Base-by-base conservation (phyloP, 2,329 filamentous ascomycete genomes). In the Alternaria sp. region DNA sequence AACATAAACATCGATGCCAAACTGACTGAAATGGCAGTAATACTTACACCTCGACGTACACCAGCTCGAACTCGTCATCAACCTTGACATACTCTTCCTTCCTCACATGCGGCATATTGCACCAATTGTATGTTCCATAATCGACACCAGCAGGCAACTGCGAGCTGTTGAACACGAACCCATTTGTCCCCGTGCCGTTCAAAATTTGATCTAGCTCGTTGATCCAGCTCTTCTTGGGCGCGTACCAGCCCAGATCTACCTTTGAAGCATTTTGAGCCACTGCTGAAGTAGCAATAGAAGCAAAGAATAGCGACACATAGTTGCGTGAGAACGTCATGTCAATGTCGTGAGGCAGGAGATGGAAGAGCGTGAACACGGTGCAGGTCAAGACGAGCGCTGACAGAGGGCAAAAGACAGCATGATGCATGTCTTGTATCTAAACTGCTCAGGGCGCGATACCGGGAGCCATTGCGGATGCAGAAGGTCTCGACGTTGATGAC, bases 81-180 rank as follows among this genome's bases (percentile, higher is more conserved):
- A 84, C 80, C 60, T 77, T 82, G 13, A 82, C 75, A 71, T 95
- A 95, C 69, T 91, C 89, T 13, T 77, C 76, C 23, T 75, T 78
- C 31, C 90, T 84, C n/a, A 91, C 89, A 78, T 94, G 92, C 0
- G 92, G 91, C 90, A 95, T 95, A 71, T 95, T 93, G 77, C 91
- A 95, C 83, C 83, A 94, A 75, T 94, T 92, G 77, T 93, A 93
- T 1, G 79, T 82, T 5, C 86, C 86, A 76, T 90, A 89, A 36
- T 80, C 66, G 0, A 77, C 71, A 6, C 72, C 71, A 53, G 82
- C 78, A 0, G 90, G 85, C 0, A 85, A 84, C 1, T 78, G 65
- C 1, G 89, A 91, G 33, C 84, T 83, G 70, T 92, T 87, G 78
- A 88, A 95, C 17, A 91, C 83, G 72, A 92, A 93, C 2, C 89